Conservation (phyloP, 176 grass and related monocot species). For the Miscanthus lutarioriparius region DNA sequence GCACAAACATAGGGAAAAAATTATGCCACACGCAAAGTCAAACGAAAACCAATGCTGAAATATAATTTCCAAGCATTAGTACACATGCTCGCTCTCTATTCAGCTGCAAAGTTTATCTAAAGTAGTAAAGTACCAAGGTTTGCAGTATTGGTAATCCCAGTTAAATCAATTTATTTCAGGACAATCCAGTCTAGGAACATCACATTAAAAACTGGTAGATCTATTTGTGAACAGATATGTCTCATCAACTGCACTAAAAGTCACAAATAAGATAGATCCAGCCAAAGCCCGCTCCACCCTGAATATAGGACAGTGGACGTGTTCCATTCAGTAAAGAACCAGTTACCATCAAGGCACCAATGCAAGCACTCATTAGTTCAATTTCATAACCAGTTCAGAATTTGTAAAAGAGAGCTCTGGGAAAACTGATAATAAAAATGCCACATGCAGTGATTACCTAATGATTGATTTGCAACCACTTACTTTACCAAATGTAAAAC, state of each 20-base stretch:
- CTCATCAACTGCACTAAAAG: background rate
- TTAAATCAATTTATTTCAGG: conserved; percentile 20
- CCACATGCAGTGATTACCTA: conserved; percentile 6
- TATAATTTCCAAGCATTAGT: background rate
- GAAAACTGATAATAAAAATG: conserved; percentile 13
- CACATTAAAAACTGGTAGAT: conserved; percentile 8
- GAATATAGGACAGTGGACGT: conserved; percentile 12
- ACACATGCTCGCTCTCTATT: background rate
- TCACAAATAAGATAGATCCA: background rate
- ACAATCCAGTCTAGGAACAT: conserved; percentile 13
- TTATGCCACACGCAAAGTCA: background rate
- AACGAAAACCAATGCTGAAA: background rate
- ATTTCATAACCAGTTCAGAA: background rate
- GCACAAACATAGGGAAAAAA: background rate
- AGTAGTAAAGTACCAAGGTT: conserved; percentile 5
- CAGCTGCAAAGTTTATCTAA: background rate
- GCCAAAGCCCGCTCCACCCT: conserved; percentile 3
- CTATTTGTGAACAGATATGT: conserved; percentile 11
- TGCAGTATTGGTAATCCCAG: conserved; percentile 5
- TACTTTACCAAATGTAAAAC: background rate
- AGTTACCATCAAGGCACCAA: background rate
- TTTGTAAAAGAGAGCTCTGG: background rate
- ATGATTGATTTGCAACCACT: background rate
- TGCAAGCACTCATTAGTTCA: background rate
- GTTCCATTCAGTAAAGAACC: conserved; percentile 18